Percentiles rank a stretch among this genome's conserved stretches.
phyloP scores from a whole-genome alignment of 768 basidiomycete species.

The Amanita inopinata region DNA sequence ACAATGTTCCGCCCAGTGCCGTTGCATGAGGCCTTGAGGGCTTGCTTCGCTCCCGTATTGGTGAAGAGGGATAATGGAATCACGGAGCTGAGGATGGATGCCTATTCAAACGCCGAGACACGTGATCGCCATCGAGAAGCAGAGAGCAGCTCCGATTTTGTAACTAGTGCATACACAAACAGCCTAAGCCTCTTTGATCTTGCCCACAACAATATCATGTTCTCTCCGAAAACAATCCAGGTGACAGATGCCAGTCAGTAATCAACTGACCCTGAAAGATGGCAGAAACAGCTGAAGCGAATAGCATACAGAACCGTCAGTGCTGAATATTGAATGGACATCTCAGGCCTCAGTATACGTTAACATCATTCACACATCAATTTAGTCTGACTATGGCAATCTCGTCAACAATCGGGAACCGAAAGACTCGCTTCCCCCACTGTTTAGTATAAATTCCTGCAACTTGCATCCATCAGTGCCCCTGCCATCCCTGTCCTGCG shows the following conservation, averaged over 20 bases:
- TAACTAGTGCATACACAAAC: too few relatives aligned
- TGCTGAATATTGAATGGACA: not conserved
- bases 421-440: not conserved
- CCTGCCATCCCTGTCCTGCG: not conserved
- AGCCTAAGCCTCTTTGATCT: not conserved
- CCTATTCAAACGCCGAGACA: too few relatives aligned
- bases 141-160: too few relatives aligned
- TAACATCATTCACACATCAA: not conserved
- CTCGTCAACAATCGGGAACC: not conserved
- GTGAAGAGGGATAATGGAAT: too few relatives aligned
- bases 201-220: not conserved
- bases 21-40: too few relatives aligned
- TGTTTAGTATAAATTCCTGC: not conserved
- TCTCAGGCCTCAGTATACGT: not conserved
- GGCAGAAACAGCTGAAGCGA: too few relatives aligned
- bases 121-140: too few relatives aligned
- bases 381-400: too few relatives aligned
- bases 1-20: slow-evolving; percentile 39
- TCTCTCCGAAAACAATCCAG: too few relatives aligned
- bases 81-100: too few relatives aligned
- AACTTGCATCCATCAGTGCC: not conserved
- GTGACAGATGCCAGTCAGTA: not conserved
- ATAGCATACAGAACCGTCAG: too few relatives aligned
- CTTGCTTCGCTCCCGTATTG: too few relatives aligned
- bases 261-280: not conserved